Evolutionary conservation across 2,329 filamentous ascomycete species (phyloP).

Genomic region (Verticillium klebahnii): DNA sequence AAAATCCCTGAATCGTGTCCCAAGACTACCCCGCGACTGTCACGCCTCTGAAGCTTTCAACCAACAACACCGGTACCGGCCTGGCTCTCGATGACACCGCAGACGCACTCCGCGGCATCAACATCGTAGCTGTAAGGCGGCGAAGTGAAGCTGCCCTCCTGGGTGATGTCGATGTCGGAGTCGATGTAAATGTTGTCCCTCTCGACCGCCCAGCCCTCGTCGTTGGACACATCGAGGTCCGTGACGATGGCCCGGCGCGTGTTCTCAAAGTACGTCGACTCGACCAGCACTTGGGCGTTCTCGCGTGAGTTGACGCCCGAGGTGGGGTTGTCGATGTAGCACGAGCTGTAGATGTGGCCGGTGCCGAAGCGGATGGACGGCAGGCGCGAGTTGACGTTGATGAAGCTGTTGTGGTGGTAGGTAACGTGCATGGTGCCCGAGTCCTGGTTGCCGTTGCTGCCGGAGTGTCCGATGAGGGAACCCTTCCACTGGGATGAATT

Average conservation of each 20-base stretch:
- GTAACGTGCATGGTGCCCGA: constrained; percentile 51
- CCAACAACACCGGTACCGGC: constrained; percentile 11
- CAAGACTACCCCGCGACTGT: neutral
- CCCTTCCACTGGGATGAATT: constrained; percentile 47
- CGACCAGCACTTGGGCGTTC: constrained; percentile 47
- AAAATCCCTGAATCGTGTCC: neutral
- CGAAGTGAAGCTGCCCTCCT: constrained; percentile 23
- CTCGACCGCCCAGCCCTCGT: constrained; percentile 37
- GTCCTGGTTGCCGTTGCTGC: constrained; percentile 49
- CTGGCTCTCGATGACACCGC: constrained; percentile 11
- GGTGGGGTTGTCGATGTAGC: constrained; percentile 36
- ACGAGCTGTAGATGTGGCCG: constrained; percentile 52
- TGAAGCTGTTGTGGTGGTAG: constrained; percentile 53
- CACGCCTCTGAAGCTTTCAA: neutral
- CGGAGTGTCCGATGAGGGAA: constrained; percentile 54
- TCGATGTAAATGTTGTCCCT: constrained; percentile 39
- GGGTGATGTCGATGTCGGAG: constrained; percentile 26
- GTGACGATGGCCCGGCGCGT: constrained; percentile 30
- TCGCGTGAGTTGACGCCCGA: constrained; percentile 50
- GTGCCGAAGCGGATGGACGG: constrained; percentile 52
- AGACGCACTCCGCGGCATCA: constrained; percentile 8
- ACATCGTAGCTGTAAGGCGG: constrained; percentile 28
- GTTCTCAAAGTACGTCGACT: constrained; percentile 43
- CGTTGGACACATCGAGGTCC: constrained; percentile 13
- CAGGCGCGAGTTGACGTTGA: constrained; percentile 50